Percentiles rank a stretch among this genome's conserved stretches.
Evolutionary conservation across 257 asterid genomes (phyloP).

Genomic region (Primulina huaijiensis): DNA sequence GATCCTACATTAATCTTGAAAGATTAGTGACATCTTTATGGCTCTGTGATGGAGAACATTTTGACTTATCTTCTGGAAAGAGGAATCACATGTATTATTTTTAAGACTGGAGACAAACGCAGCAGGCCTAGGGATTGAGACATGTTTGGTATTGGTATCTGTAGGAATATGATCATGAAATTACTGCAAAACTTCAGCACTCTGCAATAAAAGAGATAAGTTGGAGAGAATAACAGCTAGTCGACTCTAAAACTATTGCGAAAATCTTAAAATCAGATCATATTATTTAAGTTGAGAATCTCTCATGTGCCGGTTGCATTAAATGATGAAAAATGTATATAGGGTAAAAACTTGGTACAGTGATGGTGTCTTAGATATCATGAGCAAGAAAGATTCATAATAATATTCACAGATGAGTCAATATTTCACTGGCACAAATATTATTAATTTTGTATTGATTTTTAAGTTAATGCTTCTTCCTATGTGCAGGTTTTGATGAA

Average conservation of each 20-base stretch:
- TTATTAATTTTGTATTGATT: not conserved
- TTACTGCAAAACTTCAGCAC: not conserved
- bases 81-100: not conserved
- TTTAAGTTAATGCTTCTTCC: conserved; percentile 25
- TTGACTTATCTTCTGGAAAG: not conserved
- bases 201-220: not conserved
- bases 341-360: not conserved
- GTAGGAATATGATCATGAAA: not conserved
- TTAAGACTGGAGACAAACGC: not conserved
- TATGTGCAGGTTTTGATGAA: conserved; percentile 79
- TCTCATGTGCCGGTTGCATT: not conserved
- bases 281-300: not conserved
- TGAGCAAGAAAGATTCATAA: not conserved
- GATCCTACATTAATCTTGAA: not conserved
- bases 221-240: not conserved
- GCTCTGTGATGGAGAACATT: not conserved
- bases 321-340: not conserved
- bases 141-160: not conserved
- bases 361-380: not conserved
- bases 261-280: not conserved
- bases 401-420: not conserved
- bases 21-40: not conserved
- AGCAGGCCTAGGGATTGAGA: not conserved
- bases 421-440: not conserved
- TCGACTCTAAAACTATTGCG: not conserved